Evolutionary conservation across 2,329 filamentous ascomycete genomes (phyloP), one percentile per base, ranked within the genome.

Genomic region (Fusarium sp.): DNA sequence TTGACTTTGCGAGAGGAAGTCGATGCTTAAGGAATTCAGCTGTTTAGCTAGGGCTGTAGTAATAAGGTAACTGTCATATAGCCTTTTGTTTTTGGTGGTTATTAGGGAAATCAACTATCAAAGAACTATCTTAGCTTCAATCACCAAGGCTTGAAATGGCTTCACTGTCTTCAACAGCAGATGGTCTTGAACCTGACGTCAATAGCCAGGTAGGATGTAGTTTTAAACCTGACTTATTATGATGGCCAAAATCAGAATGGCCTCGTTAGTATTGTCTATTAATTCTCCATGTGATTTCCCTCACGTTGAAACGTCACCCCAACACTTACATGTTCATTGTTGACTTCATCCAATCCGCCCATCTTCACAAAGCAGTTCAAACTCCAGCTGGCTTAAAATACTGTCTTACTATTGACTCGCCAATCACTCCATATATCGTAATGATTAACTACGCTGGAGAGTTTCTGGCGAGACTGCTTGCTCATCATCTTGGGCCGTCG

Each of bases 391-490:
- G 31, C 54, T 27, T 58, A 16, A 58, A 39, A 33, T 39, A 33
- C 27, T 9, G 54, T 13, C 54, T 39, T 58, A 33, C 18, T 59
- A 20, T 37, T 59, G 35, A n/a, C 22, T 59, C 33, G 3, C 20
- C 56, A 18, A 13, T 41, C 10, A 20, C 33, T 14, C n/a, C 33
- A 6, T 59, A 22, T 22, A 16, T 41, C 3, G 56, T 33, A 27
- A n/a, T 58, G 1, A n/a, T 58, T 31, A 7, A 16, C 18, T 33
- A 27, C 11, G 11, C 56, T 14, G 81, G 81, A 1, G 76, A 76
- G 2, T 74, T 73, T 56, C 57, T 83, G 45, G 76, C 82, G 16
- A 71, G 76, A 3, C 76, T 79, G 1, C 73, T 83, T 14, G 76
- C 80, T 16, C 69, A 76, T 20, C 76, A 80, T 45, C 66, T 83